A percentile compares a stretch with the other conserved stretches of the same genome.
Evolutionary conservation across 768 basidiomycete genomes (phyloP).

Genomic region (Mycena venus): DNA sequence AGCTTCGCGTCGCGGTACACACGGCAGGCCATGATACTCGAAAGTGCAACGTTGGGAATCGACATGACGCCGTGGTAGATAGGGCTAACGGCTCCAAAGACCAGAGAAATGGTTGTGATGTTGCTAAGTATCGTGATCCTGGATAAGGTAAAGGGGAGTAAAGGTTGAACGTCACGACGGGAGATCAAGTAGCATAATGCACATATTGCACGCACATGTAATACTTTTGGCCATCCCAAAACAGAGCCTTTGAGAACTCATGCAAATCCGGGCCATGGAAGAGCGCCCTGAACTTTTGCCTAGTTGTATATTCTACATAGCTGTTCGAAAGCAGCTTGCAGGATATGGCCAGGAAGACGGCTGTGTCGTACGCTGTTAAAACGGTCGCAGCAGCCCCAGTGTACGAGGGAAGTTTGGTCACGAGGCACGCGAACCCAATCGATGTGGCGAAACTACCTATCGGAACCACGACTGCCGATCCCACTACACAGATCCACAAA

Average conservation of each 20-base stretch:
- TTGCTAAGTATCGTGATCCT: constrained; percentile 28
- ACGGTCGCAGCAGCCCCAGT: constrained; percentile 34
- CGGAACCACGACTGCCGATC: constrained; percentile 38
- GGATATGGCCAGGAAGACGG: constrained; percentile 48
- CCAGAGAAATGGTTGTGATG: background rate
- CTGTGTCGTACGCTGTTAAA: constrained; percentile 42
- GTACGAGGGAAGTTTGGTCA: constrained; percentile 29
- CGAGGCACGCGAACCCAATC: constrained; percentile 40
- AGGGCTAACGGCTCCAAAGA: background rate
- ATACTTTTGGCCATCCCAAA: constrained; percentile 47
- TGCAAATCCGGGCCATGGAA: constrained; percentile 42
- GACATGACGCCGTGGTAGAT: background rate
- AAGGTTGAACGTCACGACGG: too few species aligned
- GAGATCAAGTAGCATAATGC: too few species aligned
- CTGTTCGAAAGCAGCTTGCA: constrained; percentile 37
- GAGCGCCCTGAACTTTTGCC: constrained; percentile 13
- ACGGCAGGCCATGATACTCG: constrained; percentile 15
- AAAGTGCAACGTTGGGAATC: background rate
- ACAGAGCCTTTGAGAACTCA: constrained; percentile 39
- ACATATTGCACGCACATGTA: constrained; percentile 47
- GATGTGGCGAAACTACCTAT: constrained; percentile 32
- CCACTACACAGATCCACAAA: constrained; percentile 49
- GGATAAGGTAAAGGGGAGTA: background rate
- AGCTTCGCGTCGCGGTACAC: constrained; percentile 8
- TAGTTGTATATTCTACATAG: background rate